phyloP scores from a whole-genome alignment of 192 early-diverging fungal genomes.

The Spizellomyces punctatus region DNA sequence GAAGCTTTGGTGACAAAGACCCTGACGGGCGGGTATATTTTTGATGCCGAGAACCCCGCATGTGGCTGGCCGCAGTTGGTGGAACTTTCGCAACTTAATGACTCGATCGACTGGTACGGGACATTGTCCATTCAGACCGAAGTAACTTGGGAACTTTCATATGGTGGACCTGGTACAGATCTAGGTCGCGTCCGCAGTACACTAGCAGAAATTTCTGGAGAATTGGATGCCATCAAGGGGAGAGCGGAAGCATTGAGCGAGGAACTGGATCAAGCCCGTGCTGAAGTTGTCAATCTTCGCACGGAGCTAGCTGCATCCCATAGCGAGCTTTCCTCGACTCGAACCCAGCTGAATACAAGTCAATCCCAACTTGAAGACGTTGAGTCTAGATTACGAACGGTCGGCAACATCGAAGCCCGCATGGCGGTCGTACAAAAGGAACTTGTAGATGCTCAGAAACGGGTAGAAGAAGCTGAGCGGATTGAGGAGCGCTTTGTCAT shows the following conservation, averaged over 20 bases:
- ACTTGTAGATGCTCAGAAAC: constrained; percentile 11
- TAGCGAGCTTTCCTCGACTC: not conserved
- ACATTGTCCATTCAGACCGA: constrained; percentile 34
- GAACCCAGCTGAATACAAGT: not conserved
- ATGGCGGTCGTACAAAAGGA: constrained; percentile 31
- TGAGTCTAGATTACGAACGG: constrained; percentile 13
- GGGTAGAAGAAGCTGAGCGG: constrained; percentile 25
- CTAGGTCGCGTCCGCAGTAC: constrained; percentile 11
- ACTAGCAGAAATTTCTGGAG: not conserved
- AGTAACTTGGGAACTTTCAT: constrained; percentile 47
- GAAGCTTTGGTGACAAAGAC: constrained; percentile 37
- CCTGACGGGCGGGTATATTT: constrained; percentile 49
- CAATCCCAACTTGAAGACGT: constrained; percentile 1
- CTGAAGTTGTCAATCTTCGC: constrained; percentile 13
- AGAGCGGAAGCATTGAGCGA: not conserved
- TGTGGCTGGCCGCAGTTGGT: constrained; percentile 36
- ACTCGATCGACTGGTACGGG: constrained; percentile 32
- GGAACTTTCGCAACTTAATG: constrained; percentile 10
- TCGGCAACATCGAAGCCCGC: constrained; percentile 20
- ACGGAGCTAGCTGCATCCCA: constrained; percentile 11
- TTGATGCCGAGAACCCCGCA: constrained; percentile 22
- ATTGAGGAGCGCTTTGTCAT: constrained; percentile 17
- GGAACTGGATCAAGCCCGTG: constrained; percentile 6
- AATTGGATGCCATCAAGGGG: not conserved
- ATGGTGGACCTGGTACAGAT: constrained; percentile 15